Evolutionary conservation across 345 rosid genomes (phyloP).

Genomic region (Raphanus raphanistrum): DNA sequence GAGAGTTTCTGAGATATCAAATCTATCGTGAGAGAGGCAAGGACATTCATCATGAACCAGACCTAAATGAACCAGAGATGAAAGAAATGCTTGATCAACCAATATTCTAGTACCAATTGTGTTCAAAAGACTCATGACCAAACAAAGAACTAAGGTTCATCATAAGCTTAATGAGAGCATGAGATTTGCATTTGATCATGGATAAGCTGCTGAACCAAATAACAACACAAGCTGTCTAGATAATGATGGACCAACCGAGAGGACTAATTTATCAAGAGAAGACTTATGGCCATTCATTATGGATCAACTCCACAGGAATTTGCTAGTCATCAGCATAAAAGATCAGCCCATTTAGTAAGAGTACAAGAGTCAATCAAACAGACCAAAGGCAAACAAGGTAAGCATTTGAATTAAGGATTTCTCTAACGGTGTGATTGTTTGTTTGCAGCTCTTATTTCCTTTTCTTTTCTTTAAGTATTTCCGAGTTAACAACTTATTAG

Average conservation of each 20-base stretch:
- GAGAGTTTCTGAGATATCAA: background rate
- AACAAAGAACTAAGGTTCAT: background rate
- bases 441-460: background rate
- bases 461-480: background rate
- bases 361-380: background rate
- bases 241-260: background rate
- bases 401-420: background rate
- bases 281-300: background rate
- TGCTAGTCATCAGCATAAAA: background rate
- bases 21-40: background rate
- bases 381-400: background rate
- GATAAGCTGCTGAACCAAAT: background rate
- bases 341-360: background rate
- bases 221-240: background rate
- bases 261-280: background rate
- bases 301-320: background rate
- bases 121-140: background rate
- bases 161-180: background rate
- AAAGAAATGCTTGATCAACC: background rate
- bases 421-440: background rate
- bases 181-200: background rate
- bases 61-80: background rate
- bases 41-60: background rate
- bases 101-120: background rate
- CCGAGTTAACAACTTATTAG: background rate